Evolutionary conservation across 1,284 basidiomycete genomes (phyloP).

Genomic region (Pascua guehoae): DNA sequence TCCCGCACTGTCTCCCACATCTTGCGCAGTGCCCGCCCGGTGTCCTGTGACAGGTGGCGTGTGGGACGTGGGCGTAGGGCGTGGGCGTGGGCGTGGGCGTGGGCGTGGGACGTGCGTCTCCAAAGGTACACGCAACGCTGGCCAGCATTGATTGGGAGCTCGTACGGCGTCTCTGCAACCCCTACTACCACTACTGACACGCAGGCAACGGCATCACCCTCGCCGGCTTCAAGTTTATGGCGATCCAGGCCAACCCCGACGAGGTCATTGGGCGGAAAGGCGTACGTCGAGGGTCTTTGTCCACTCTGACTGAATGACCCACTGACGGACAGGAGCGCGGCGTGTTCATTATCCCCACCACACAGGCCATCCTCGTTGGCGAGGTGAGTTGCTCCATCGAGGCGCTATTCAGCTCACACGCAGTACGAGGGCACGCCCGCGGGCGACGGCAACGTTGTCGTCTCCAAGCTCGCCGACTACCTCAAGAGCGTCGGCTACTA

Average conservation of each 20-base stretch:
- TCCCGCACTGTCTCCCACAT: too few relatives aligned
- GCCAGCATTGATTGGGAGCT: too few relatives aligned
- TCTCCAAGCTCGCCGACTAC: slow-evolving; percentile 76
- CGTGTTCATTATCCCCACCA: slow-evolving; percentile 77
- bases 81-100: neutral
- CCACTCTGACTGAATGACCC: too few relatives aligned
- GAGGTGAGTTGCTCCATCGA: slow-evolving; percentile 47
- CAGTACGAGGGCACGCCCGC: slow-evolving; percentile 61
- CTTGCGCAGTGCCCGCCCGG: too few relatives aligned
- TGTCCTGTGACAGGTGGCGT: too few relatives aligned
- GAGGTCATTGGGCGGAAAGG: slow-evolving; percentile 77
- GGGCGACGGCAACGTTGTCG: slow-evolving; percentile 66
- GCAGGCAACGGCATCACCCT: slow-evolving; percentile 64
- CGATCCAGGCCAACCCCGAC: slow-evolving; percentile 58
- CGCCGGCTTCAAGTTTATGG: slow-evolving; percentile 76
- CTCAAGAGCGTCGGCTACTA: slow-evolving; percentile 59
- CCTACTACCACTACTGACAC: slow-evolving; percentile 1
- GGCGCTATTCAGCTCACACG: neutral
- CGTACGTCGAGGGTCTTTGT: slow-evolving; percentile 56
- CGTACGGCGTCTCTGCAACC: neutral
- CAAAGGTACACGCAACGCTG: neutral
- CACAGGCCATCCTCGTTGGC: slow-evolving; percentile 78
- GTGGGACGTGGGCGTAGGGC: too few relatives aligned
- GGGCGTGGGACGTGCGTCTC: too few relatives aligned
- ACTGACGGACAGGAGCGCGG: slow-evolving; percentile 65